A percentile compares a stretch with the other conserved stretches of the same genome.
phyloP scores from a whole-genome alignment of 345 rosid genomes.

The Corchorus olitorius region DNA sequence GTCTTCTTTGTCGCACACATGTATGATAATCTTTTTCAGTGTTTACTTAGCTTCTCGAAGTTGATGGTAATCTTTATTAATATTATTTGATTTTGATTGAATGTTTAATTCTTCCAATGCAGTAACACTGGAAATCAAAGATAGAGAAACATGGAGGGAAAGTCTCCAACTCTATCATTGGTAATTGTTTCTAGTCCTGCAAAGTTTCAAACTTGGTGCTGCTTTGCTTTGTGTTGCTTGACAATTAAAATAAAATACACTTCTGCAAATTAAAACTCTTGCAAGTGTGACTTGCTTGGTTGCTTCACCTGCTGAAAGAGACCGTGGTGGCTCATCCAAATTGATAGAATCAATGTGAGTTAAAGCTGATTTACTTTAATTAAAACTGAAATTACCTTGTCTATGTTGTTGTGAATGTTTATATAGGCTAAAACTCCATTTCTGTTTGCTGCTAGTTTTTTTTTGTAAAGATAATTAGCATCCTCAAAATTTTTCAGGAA shows the following conservation, averaged over 20 bases:
- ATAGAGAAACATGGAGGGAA: conserved; percentile 69
- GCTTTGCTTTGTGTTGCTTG: background rate
- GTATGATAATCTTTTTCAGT: conserved; percentile 27
- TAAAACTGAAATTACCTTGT: background rate
- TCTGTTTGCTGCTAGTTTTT: background rate
- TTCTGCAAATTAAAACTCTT: too few relatives aligned
- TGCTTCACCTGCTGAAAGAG: conserved; percentile 60
- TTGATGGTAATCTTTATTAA: too few relatives aligned
- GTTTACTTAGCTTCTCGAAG: too few relatives aligned
- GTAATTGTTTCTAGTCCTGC: conserved; percentile 26
- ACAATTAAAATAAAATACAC: background rate
- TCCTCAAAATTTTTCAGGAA: background rate
- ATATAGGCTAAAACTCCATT: background rate
- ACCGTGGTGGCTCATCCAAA: conserved; percentile 66
- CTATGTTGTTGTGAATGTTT: background rate
- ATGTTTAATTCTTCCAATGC: conserved; percentile 18
- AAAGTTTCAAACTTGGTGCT: background rate
- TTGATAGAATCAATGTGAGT: conserved; percentile 74
- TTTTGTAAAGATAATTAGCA: background rate
- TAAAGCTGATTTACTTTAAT: background rate
- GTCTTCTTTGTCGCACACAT: conserved; percentile 70
- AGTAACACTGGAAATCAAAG: conserved; percentile 67
- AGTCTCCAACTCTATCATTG: conserved; percentile 51
- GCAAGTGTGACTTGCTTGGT: conserved; percentile 67
- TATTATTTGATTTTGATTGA: too few relatives aligned